These are phyloP conservation scores for Platanthera guangdongensis DNA, from an alignment of 106 monocot genomes.

Conservation along the genomic window DNA sequence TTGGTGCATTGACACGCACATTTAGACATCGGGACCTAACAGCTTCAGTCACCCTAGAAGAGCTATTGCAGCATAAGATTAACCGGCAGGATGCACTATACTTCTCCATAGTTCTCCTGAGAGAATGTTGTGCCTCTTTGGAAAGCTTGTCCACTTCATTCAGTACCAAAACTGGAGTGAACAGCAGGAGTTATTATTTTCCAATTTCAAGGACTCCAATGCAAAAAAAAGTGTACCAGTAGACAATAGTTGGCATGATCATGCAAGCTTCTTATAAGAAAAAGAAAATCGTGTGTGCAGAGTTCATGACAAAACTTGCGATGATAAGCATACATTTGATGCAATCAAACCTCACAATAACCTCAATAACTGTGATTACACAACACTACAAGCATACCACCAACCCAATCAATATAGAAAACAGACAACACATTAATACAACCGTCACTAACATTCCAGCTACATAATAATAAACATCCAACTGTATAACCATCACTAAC, in stretches of 20 bases:
- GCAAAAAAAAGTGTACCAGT: background rate
- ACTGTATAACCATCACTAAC: background rate
- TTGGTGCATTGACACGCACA: slow-evolving; percentile 78
- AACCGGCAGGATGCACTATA: slow-evolving; percentile 90
- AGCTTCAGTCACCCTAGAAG: slow-evolving; percentile 95
- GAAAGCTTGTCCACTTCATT: slow-evolving; percentile 99
- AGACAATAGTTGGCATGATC: background rate
- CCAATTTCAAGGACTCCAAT: background rate
- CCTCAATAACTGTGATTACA: background rate
- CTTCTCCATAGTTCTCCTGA: slow-evolving; percentile 96
- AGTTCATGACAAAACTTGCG: background rate
- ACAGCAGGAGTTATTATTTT: background rate
- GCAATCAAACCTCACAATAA: background rate
- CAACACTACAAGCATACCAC: background rate
- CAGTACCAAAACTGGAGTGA: slow-evolving; percentile 65
- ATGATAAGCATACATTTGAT: no score
- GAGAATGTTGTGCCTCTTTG: slow-evolving; percentile 98
- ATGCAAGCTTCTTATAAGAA: background rate
- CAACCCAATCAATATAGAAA: no score
- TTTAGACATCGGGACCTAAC: slow-evolving; percentile 88
- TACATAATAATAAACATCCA: no score
- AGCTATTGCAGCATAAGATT: slow-evolving; percentile 93
- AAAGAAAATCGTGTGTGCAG: background rate
- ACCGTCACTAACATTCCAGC: no score
- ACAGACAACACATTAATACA: no score